A percentile compares a stretch with the other conserved stretches of the same genome.
Conservation (phyloP, 495 filamentous ascomycete species). For the Neurospora sp. region DNA sequence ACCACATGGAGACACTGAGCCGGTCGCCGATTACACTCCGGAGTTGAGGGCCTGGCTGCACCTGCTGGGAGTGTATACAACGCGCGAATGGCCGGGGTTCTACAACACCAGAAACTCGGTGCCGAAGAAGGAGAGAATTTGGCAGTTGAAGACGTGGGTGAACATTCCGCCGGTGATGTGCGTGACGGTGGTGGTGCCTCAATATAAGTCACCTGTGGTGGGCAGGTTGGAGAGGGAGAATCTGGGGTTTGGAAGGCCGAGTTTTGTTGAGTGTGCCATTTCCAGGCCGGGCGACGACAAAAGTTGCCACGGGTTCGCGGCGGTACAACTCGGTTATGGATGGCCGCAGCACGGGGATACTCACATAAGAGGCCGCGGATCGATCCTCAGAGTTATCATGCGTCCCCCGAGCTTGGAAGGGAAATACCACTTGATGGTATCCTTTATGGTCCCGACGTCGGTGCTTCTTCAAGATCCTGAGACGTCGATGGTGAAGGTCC, state of each 20-base stretch:
- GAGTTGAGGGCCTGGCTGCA: background rate
- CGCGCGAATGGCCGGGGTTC: background rate
- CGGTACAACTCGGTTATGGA: constrained; percentile 28
- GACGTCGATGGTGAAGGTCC: constrained; percentile 12
- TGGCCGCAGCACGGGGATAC: constrained; percentile 3
- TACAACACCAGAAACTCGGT: background rate
- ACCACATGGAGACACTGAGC: background rate
- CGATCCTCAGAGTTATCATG: constrained; percentile 19
- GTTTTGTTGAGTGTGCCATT: constrained; percentile 8
- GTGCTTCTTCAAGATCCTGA: constrained; percentile 17
- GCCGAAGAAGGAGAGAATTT: background rate
- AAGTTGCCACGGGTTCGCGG: constrained; percentile 10
- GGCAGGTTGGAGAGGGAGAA: constrained; percentile 7
- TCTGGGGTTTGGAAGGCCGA: constrained; percentile 7
- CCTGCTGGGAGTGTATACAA: background rate
- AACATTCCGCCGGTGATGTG: constrained; percentile 27
- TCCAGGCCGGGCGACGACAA: background rate
- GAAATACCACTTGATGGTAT: constrained; percentile 22
- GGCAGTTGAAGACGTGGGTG: constrained; percentile 9
- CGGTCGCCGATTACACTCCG: background rate
- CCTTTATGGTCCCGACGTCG: constrained; percentile 25
- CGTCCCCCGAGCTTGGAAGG: constrained; percentile 25
- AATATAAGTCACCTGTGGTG: constrained; percentile 10
- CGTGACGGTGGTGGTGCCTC: constrained; percentile 27
- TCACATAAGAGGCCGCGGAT: constrained; percentile 11